Conservation (phyloP, 768 basidiomycete species). For the Sporobolomyces pararoseus region DNA sequence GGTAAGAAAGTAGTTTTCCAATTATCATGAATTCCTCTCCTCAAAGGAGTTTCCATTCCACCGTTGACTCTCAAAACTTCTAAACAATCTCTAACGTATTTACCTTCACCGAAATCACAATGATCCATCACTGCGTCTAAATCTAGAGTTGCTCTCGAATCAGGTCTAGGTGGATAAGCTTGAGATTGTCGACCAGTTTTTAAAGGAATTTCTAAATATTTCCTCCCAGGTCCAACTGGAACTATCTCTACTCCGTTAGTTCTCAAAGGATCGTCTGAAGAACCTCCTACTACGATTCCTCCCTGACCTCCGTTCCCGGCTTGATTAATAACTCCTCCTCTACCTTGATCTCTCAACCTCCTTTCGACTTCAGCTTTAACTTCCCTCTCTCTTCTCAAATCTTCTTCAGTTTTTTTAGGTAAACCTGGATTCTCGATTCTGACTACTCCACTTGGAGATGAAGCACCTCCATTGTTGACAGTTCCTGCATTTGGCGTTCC, state of each 20-base stretch:
- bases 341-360: conserved; percentile 52
- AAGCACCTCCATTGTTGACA: background rate
- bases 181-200: conserved; percentile 58
- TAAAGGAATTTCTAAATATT: conserved; percentile 63
- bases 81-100: conserved; percentile 97
- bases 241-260: conserved; percentile 53
- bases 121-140: conserved; percentile 86
- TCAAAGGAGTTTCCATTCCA: conserved; percentile 75
- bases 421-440: conserved; percentile 70
- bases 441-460: too few relatives aligned
- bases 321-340: conserved; percentile 52
- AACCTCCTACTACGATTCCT: conserved; percentile 33
- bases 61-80: conserved; percentile 88
- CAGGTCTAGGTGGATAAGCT: conserved; percentile 82
- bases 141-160: conserved; percentile 78
- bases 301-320: conserved; percentile 47
- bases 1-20: conserved; percentile 85
- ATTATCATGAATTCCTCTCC: conserved; percentile 70
- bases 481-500: background rate
- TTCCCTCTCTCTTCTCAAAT: conserved; percentile 44
- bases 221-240: conserved; percentile 71
- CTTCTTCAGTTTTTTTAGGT: conserved; percentile 52
- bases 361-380: conserved; percentile 46
- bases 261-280: conserved; percentile 6
- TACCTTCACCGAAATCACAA: conserved; percentile 76